Evolutionary conservation across 306 rosid species (phyloP).

Genomic region (Cicer chorassanicum): DNA sequence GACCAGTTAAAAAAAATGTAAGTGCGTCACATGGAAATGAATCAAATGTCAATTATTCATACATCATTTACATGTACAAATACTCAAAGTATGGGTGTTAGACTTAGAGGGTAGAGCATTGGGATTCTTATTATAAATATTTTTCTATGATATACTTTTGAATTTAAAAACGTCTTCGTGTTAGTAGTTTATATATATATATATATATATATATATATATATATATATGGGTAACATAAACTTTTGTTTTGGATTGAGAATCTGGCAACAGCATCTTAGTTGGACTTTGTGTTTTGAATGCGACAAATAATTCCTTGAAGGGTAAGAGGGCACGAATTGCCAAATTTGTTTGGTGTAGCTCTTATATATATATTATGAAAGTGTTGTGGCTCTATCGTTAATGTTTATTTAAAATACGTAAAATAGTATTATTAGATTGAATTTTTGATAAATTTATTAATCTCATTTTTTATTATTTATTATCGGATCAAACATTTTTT

Average conservation of each 20-base stretch:
- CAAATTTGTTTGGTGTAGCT: conserved; percentile 12
- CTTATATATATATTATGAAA: conserved; percentile 34
- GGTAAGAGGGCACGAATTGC: not conserved
- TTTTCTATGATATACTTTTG: not conserved
- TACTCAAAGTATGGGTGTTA: too few species aligned
- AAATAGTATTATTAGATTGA: too few species aligned
- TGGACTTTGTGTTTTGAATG: conserved; percentile 27
- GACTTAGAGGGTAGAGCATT: not conserved
- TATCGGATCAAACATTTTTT: too few species aligned
- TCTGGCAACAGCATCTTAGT: conserved; percentile 24
- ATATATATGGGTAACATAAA: conserved; percentile 40
- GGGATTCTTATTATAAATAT: not conserved
- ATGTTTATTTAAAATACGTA: too few species aligned
- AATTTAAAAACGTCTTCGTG: not conserved
- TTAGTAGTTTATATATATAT: not conserved
- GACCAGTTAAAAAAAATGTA: too few species aligned
- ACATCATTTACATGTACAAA: too few species aligned
- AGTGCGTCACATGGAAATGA: too few species aligned
- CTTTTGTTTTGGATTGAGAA: conserved; percentile 26
- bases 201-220: conserved; percentile 8
- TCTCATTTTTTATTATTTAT: too few species aligned
- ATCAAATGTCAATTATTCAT: too few species aligned
- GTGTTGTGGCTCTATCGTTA: not conserved
- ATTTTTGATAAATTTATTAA: too few species aligned
- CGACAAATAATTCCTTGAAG: conserved; percentile 31